Evolutionary conservation across 1,284 basidiomycete genomes (phyloP), one percentile per base, ranked within the genome.

Genomic region (Apiotrichum domesticum): DNA sequence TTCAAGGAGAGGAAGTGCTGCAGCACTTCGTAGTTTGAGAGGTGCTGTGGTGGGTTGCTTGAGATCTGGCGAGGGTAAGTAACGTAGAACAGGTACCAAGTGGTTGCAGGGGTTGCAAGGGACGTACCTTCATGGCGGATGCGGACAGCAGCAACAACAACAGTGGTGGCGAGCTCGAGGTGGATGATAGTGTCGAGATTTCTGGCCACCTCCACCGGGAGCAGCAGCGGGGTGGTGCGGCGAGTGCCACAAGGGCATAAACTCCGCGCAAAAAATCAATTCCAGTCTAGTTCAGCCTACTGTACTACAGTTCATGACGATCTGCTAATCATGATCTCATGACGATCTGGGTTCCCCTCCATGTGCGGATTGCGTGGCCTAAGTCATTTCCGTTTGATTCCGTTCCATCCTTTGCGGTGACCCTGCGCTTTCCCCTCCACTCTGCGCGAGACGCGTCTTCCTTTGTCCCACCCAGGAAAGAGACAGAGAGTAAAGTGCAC

Each of bases 21-120:
- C 44, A 95, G 80, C 61, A 96, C 91, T 76, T 97, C 93, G 68
- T 82, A 85, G 77, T 94, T 92, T 44, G 88, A 86, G 10, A 94
- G 81, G 55, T 93, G 83, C 8, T 88, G 87, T 5, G 89, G 82
- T 42, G 88, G 83, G 15, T 85, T 75, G 61, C 87, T 86, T 56
- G 94, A 68, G 58, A 96, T 85, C 87, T 92, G 67, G 4, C 32
- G 13, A 21, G 21, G 21, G 33, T 53, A 6, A 57, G 56, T 44
- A 37, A 21, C 21, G 21, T 21, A 21, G 21, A 21, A 21, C 21
- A 7, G 21, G 21, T 21, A 21, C 21, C 21, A 21, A 21, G 21
- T 21, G 21, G 21, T 21, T 21, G 21, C 13, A 34, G 35, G 13
- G 35, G 44, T 8, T n/a, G 6, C 6, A 43, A 33, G 21, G 29